A percentile compares a stretch with the other conserved stretches of the same genome.
phyloP scores from a whole-genome alignment of 2,329 filamentous ascomycete genomes.

The Furcasterigmium sp. region DNA sequence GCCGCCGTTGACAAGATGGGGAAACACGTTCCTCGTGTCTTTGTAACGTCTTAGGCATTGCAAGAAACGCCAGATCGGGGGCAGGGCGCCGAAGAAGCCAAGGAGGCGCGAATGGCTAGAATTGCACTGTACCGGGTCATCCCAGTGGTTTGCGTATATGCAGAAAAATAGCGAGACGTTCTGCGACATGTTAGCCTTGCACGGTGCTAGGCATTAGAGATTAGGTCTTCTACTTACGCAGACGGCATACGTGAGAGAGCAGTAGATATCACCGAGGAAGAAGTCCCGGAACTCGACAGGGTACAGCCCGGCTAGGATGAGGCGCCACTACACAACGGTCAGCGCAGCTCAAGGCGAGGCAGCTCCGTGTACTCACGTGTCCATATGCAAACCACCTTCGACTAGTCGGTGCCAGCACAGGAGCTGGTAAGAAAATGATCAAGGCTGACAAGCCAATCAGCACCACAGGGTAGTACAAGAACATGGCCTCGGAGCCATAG shows the following conservation, averaged over 20 bases:
- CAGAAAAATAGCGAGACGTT: conserved; percentile 95
- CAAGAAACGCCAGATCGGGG: conserved; percentile 82
- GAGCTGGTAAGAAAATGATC: conserved; percentile 72
- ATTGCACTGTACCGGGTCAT: conserved; percentile 71
- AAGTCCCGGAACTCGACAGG: conserved; percentile 97
- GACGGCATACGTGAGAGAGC: conserved; percentile 86
- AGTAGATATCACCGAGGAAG: conserved; percentile 96
- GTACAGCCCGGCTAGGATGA: conserved; percentile 80
- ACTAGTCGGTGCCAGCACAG: conserved; percentile 68
- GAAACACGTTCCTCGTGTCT: conserved; percentile 83
- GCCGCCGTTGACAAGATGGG: conserved; percentile 85
- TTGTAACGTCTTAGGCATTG: conserved; percentile 88
- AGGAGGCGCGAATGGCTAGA: conserved; percentile 77
- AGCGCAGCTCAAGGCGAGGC: neutral
- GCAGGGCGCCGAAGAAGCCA: conserved; percentile 79
- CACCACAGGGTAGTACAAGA: conserved; percentile 80
- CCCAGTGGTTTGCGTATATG: conserved; percentile 77
- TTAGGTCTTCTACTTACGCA: conserved; percentile 73
- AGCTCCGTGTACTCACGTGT: conserved; percentile 58
- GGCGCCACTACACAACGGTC: conserved; percentile 60
- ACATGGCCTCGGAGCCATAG: conserved; percentile 62
- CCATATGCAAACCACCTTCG: conserved; percentile 85
- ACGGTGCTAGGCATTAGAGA: too few species aligned
- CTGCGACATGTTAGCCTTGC: conserved; percentile 32
- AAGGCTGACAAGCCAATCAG: conserved; percentile 63